These are phyloP conservation scores for Paramecium pentaurelia DNA, from an alignment of 73 alveolate species.

Conservation along the genomic window DNA sequence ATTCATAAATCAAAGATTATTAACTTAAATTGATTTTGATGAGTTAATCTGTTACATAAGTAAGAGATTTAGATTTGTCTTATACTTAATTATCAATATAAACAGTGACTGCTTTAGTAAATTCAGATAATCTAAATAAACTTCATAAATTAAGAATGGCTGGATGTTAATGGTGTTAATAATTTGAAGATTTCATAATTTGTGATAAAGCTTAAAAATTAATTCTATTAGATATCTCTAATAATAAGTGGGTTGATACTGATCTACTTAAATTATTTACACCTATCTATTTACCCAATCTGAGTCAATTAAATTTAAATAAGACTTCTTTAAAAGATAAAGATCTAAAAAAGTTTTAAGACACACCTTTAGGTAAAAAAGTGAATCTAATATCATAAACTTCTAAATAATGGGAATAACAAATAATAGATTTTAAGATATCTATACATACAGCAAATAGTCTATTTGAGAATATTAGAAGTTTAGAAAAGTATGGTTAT, in stretches of 20 bases:
- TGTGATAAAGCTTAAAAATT: neutral
- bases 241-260: neutral
- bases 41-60: neutral
- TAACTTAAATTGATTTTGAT: neutral
- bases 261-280: neutral
- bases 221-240: neutral
- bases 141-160: neutral
- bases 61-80: neutral
- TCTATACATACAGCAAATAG: neutral
- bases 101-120: neutral
- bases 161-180: neutral
- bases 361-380: neutral
- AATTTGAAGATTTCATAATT: neutral
- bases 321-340: neutral
- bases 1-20: neutral
- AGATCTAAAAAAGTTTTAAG: neutral
- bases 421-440: neutral
- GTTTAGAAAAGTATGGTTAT: neutral
- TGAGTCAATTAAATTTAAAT: neutral
- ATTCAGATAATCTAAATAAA: neutral
- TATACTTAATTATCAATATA: neutral
- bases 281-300: neutral
- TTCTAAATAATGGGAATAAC: neutral
- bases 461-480: neutral
- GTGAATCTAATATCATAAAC: neutral